These are phyloP conservation scores for Sclerotiophoma versabilis DNA, from an alignment of 2,329 filamentous ascomycete species.

Conservation along the genomic window DNA sequence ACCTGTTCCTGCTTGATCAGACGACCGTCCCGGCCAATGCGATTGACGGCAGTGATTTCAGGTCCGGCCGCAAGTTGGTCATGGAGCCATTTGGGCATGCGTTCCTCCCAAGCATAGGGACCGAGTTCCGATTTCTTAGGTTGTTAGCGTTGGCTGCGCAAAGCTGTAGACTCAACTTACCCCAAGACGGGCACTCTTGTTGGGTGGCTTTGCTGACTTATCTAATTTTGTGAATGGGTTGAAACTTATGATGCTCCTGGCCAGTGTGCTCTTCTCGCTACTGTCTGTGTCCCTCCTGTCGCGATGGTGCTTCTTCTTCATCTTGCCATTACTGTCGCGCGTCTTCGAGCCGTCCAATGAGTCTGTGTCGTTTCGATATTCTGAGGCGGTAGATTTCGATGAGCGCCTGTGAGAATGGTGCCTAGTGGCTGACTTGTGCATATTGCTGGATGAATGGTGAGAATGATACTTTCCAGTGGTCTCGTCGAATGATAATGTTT, in stretches of 20 bases:
- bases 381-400: slow-evolving; percentile 19
- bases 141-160: slow-evolving; percentile 19
- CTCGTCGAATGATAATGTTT: slow-evolving; percentile 49
- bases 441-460: slow-evolving; percentile 40
- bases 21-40: slow-evolving; percentile 52
- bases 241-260: slow-evolving; percentile 46
- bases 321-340: slow-evolving; percentile 27
- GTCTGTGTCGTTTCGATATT: slow-evolving; percentile 5
- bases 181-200: slow-evolving; percentile 43
- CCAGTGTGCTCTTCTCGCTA: slow-evolving; percentile 47
- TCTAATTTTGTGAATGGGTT: slow-evolving; percentile 39
- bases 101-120: slow-evolving; percentile 56
- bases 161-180: slow-evolving; percentile 30
- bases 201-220: slow-evolving; percentile 39
- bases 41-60: slow-evolving; percentile 48
- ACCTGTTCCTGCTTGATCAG: slow-evolving; percentile 52
- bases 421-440: slow-evolving; percentile 33
- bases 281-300: slow-evolving; percentile 34
- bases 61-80: slow-evolving; percentile 51
- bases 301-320: slow-evolving; percentile 34
- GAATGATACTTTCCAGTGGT: slow-evolving; percentile 44
- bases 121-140: slow-evolving; percentile 53
- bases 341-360: slow-evolving; percentile 22
- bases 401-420: slow-evolving; percentile 32
- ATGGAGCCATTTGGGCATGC: slow-evolving; percentile 55